Evolutionary conservation across 768 basidiomycete genomes (phyloP), one percentile per base, ranked within the genome.

Genomic region (Rossbeevera mucosa): DNA sequence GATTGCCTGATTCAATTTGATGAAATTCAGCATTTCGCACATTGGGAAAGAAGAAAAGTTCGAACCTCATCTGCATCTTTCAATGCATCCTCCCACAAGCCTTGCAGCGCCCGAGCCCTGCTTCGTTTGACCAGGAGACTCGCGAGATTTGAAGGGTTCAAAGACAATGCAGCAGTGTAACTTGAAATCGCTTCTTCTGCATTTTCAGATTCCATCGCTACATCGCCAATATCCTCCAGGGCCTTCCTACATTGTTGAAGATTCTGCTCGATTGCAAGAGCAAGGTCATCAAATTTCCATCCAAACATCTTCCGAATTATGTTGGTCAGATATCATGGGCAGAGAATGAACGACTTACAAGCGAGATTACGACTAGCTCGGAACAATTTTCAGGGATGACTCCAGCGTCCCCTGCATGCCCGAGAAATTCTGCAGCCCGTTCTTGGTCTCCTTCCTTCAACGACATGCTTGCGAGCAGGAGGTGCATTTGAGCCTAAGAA

Each of bases 51-150:
- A 18, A 1, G 1, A 14, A 6, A 5, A 7, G n/a, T 3, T 2
- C 12, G 7, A 43, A 56, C 60, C 26, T 50, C n/a, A 18, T 62
- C 43, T 9, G 60, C 57, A n/a, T 62, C 57, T 6, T 24, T 36
- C 36, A 62, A 24, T 0, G 57, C 51, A 18, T 52, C 54, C 2
- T 51, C 53, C 48, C 55, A 57, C 5, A 8, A 40, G 9, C 9
- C 12, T 7, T 22, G 4, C 7, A 48, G 25, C 9, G 38, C 40
- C 11, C 20, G 20, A 0, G 44, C 44, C 25, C 43, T 48, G 44
- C 57, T 54, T 30, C 52, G 57, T 22, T 55, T 38, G 2, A 59
- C 48, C 14, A 59, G 20, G 7, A 54, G 48, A 22, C 29, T 20
- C 5, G 6, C 16, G 20, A 5, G 14, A 16, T 36, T 29, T n/a